Evolutionary conservation across 75 land plant genomes (phyloP), one percentile per base, ranked within the genome.

Genomic region (Gnetum montanum): DNA sequence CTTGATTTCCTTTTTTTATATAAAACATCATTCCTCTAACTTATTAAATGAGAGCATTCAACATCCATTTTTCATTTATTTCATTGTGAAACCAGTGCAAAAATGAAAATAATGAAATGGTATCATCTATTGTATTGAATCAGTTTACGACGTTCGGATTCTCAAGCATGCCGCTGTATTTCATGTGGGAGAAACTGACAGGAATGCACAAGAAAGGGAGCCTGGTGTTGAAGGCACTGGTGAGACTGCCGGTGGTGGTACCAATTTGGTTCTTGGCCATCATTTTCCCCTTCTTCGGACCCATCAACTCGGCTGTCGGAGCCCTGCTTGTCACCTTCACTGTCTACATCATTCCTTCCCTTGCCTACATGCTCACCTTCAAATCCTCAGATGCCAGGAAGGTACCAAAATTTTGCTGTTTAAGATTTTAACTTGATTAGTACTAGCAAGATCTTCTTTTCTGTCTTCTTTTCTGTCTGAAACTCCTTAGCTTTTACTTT

Each of bases 141-240:
- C 77, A 73, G 88, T 84, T 80, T 54, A 84, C 80, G 29, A 85
- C 91, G 10, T 87, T 80, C 57, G 93, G 89, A 10, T 81, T 88
- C 40, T 84, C 89, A 30, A 77, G 89, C 71, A 88, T 84, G n/a
- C 89, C 92, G 0, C 58, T 87, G 41, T 83, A 85, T 47, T 82
- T 85, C 49, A 78, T 85, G 44, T 82, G 86, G 86, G 90, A 85
- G 74, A 88, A 88, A 59, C 66, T 68, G 0, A 71, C 73, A 25
- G 93, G 93, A 31, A 71, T 88, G 67, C 93, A 88, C 46, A 72
- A 84, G 11, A 70, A 78, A 62, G 71, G 67, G 58, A 84, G 74
- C 61, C 41, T 88, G 6, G 56, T 73, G 49, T 65, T 63, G 20
- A 67, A 86, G 6, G 85, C 85, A 4, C 31, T 82, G 8, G 73